Evolutionary conservation across 2,329 filamentous ascomycete species (phyloP).

Genomic region (Tolypocladium pustulatum): DNA sequence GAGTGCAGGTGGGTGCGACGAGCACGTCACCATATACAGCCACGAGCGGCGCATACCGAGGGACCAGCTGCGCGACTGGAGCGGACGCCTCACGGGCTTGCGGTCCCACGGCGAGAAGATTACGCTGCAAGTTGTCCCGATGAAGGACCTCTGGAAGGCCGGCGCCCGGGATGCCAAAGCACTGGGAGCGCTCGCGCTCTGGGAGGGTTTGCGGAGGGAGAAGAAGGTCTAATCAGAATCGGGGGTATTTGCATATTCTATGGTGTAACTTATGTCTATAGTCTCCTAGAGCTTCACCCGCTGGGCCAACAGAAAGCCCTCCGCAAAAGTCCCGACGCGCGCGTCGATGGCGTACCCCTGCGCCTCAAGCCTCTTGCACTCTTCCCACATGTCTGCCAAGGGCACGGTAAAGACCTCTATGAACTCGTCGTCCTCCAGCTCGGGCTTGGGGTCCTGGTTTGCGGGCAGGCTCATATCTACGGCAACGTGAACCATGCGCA

Average conservation of each 20-base stretch:
- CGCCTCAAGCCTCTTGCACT: constrained; percentile 55
- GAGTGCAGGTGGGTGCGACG: constrained; percentile 49
- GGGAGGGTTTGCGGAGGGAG: constrained; percentile 42
- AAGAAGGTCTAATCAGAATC: constrained; percentile 23
- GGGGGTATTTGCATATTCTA: background rate
- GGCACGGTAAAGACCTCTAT: constrained; percentile 69
- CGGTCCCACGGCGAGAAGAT: constrained; percentile 51
- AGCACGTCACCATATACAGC: constrained; percentile 48
- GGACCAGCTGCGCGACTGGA: constrained; percentile 40
- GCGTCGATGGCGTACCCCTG: constrained; percentile 73
- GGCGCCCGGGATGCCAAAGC: constrained; percentile 49
- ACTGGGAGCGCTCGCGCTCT: constrained; percentile 48
- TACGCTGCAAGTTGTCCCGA: constrained; percentile 45
- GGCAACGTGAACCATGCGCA: constrained; percentile 60
- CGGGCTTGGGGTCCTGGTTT: constrained; percentile 58
- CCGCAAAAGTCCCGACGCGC: constrained; percentile 64
- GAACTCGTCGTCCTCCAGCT: constrained; percentile 71
- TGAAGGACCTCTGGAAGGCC: constrained; percentile 47
- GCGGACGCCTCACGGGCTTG: constrained; percentile 46
- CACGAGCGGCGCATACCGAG: constrained; percentile 42
- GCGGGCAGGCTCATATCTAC: constrained; percentile 59
- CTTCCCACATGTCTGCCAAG: constrained; percentile 51
- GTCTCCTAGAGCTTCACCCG: constrained; percentile 30
- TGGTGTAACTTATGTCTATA: background rate
- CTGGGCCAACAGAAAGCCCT: constrained; percentile 66